Evolutionary conservation across 768 basidiomycete species (phyloP).

Genomic region (Chiua virens): DNA sequence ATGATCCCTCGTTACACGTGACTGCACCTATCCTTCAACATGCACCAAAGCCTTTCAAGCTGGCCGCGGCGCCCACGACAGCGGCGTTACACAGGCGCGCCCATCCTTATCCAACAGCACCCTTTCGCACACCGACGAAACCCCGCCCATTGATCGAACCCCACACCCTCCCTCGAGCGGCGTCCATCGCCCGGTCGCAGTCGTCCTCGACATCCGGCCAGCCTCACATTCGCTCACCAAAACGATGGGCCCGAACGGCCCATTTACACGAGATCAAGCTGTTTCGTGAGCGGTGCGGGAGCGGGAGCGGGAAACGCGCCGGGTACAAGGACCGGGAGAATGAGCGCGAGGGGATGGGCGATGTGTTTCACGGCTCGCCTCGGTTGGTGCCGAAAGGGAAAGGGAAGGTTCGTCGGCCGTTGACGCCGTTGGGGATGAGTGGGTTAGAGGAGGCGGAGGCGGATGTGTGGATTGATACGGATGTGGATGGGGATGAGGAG

Average conservation of each 20-base stretch:
- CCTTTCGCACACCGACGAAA: conserved; percentile 25
- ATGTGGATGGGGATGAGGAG: conserved; percentile 33
- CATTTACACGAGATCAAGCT: conserved; percentile 65
- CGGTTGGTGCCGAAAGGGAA: neutral
- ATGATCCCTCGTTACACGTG: neutral
- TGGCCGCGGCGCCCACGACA: neutral
- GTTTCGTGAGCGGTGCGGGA: conserved; percentile 9
- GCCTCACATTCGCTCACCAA: conserved; percentile 36
- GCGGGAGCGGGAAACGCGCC: conserved; percentile 7
- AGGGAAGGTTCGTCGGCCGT: conserved; percentile 3
- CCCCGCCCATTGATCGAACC: conserved; percentile 18
- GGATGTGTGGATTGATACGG: conserved; percentile 41
- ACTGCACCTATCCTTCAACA: neutral
- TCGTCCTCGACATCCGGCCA: conserved; percentile 22
- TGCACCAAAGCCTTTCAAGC: neutral
- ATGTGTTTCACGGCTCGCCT: conserved; percentile 14
- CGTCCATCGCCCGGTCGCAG: conserved; percentile 19
- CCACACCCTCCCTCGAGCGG: conserved; percentile 22
- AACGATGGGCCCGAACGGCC: conserved; percentile 62
- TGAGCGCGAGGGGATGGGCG: conserved; percentile 2
- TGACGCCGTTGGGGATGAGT: conserved; percentile 7
- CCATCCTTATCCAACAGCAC: neutral
- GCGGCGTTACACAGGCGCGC: conserved; percentile 11
- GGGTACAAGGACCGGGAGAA: conserved; percentile 13
- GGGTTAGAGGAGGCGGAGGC: conserved; percentile 20